Base-by-base conservation (phyloP, 768 basidiomycete species). In the Termitomyces sp. region DNA sequence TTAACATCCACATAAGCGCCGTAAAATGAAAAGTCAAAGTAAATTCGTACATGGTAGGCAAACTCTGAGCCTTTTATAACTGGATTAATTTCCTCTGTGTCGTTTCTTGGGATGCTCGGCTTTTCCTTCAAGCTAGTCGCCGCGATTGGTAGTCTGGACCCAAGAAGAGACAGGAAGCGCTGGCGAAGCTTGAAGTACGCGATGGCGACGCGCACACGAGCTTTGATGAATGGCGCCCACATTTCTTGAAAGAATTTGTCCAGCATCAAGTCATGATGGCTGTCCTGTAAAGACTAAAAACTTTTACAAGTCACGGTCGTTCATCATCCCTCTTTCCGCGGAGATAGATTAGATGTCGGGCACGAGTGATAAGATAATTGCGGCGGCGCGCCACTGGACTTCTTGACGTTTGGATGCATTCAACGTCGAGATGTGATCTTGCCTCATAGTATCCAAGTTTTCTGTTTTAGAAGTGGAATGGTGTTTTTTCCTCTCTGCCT, bases 11-110 rank as follows among this genome's bases (percentile, higher is more conserved):
- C 30, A 58, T 58, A 44, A 57, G 45, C 30, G 22, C 54, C 40
- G n/a, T 6, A 40, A 43, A 35, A 18, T 22, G 33, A 32, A 56
- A 45, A 47, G 24, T 48, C 11, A 28, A 35, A 49, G 2, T 1
- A 36, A 45, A 16, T 26, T 71, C 74, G 41, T 59, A 88, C 88
- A 67, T 78, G 69, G 62, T 83, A 79, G 0, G 83, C 84, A 65
- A 75, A 82, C 64, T 84, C 72, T 9, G 86, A 79, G 55, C 75
- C 81, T 36, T 74, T 68, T 16, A 88, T 67, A 47, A 88, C 88
- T 10, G 87, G 88, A 62, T 87, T 90, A 44, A 55, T 55, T 30
- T 64, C 65, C 52, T 51, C 60, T 20, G 38, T 60, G 57, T 64
- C 62, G 65, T 66, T 59, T 44, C 57, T 63, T 63, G 48, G 62